Conservation (phyloP, 208 protist genomes). For the Vickermania spadyakhi region DNA sequence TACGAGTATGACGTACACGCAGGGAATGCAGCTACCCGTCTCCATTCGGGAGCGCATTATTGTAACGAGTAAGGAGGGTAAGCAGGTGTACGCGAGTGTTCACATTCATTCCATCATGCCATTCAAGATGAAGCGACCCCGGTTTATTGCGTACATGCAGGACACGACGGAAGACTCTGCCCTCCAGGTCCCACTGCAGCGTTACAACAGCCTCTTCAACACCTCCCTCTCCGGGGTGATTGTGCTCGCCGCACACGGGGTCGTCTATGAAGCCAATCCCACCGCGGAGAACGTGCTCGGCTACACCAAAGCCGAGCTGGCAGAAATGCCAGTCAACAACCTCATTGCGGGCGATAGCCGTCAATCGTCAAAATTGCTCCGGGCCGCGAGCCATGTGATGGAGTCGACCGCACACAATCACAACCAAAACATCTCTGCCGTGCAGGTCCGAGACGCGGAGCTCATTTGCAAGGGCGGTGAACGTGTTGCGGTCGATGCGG, state of each 20-base stretch:
- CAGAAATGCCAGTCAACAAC: constrained; percentile 24
- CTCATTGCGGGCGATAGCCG: constrained; percentile 3
- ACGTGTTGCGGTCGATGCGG: not conserved
- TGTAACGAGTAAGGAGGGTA: constrained; percentile 8
- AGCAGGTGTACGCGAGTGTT: constrained; percentile 2
- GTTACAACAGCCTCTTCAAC: not conserved
- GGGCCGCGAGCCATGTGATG: constrained; percentile 10
- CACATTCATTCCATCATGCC: constrained; percentile 9
- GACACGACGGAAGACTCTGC: constrained; percentile 1
- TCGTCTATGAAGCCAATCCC: constrained; percentile 4
- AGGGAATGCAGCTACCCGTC: constrained; percentile 4
- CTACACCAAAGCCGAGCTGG: not conserved
- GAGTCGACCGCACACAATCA: constrained; percentile 12
- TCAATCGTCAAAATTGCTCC: constrained; percentile 18
- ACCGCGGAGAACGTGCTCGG: constrained; percentile 7
- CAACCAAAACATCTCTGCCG: not conserved
- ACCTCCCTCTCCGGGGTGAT: constrained; percentile 4
- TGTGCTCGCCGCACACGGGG: constrained; percentile 4
- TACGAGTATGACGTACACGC: not conserved
- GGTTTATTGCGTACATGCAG: constrained; percentile 13
- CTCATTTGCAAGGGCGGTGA: not conserved
- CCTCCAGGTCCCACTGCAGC: not conserved
- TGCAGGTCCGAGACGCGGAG: not conserved
- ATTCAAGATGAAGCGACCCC: constrained; percentile 1
- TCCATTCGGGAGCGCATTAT: constrained; percentile 3